Evolutionary conservation across 2,329 filamentous ascomycete species (phyloP).

Genomic region (Aspergillus arachidicola): DNA sequence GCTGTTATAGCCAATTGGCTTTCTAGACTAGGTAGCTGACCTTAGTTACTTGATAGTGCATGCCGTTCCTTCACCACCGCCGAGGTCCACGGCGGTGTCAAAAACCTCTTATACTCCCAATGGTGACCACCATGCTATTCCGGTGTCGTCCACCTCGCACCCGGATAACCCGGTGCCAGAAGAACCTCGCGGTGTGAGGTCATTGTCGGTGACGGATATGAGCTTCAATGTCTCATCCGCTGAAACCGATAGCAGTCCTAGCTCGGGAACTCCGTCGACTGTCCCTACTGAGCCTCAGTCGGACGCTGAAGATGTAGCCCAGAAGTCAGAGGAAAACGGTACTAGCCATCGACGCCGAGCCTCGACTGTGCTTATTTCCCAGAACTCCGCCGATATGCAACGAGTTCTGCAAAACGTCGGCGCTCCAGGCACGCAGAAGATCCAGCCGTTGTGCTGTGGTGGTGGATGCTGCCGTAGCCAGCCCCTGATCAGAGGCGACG

Average conservation of each 20-base stretch:
- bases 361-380: slow-evolving; percentile 56
- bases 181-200: slow-evolving; percentile 45
- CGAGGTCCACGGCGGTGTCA: slow-evolving; percentile 29
- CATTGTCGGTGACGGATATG: slow-evolving; percentile 38
- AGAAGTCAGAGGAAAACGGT: slow-evolving; percentile 20
- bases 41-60: slow-evolving; percentile 28
- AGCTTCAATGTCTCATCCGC: slow-evolving; percentile 32
- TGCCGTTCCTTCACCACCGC: slow-evolving; percentile 29
- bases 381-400: slow-evolving; percentile 61
- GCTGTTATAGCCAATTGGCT: neutral
- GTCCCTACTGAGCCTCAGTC: slow-evolving; percentile 45
- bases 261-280: slow-evolving; percentile 42
- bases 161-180: slow-evolving; percentile 52
- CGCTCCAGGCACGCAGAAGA: slow-evolving; percentile 58
- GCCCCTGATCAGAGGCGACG: slow-evolving; percentile 51
- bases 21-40: neutral
- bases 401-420: slow-evolving; percentile 58
- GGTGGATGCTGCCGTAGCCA: slow-evolving; percentile 66
- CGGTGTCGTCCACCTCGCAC: slow-evolving; percentile 47
- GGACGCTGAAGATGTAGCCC: slow-evolving; percentile 34
- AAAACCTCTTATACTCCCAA: slow-evolving; percentile 25
- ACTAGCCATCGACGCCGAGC: slow-evolving; percentile 43
- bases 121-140: slow-evolving; percentile 33
- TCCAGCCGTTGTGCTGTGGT: slow-evolving; percentile 66
- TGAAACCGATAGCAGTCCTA: slow-evolving; percentile 38